phyloP scores from a whole-genome alignment of 140 eudicot species.

The Flaveria floridana region DNA sequence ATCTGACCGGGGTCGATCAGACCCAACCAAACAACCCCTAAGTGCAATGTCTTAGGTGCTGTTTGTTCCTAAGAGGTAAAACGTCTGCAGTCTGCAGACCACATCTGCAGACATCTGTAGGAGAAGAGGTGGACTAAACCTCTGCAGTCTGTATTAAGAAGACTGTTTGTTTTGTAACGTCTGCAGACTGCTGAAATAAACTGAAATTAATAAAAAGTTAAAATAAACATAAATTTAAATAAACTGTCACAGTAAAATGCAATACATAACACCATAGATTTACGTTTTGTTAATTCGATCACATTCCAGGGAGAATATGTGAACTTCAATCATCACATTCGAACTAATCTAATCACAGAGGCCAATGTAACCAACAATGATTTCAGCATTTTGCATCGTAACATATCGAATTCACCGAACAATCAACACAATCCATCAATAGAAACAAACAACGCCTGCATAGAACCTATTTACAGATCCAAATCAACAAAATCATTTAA shows the following conservation, averaged over 20 bases:
- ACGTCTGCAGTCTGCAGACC: too few relatives aligned
- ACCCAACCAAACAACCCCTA: too few relatives aligned
- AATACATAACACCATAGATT: neutral
- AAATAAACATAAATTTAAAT: too few relatives aligned
- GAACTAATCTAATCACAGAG: neutral
- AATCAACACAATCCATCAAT: neutral
- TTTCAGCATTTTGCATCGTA: neutral
- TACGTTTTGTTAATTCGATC: neutral
- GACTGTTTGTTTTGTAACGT: too few relatives aligned
- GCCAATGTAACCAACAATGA: conserved; percentile 12
- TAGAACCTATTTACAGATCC: neutral
- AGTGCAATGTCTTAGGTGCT: too few relatives aligned
- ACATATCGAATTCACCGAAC: neutral
- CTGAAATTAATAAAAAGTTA: too few relatives aligned
- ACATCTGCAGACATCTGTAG: too few relatives aligned
- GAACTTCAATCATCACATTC: neutral
- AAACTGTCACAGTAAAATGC: neutral
- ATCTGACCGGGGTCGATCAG: too few relatives aligned
- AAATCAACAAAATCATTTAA: neutral
- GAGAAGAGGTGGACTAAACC: too few relatives aligned
- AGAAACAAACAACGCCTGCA: neutral
- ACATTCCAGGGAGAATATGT: neutral
- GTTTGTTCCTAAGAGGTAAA: too few relatives aligned
- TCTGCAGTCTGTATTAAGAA: too few relatives aligned
- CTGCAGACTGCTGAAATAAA: too few relatives aligned